A percentile compares a stretch with the other conserved stretches of the same genome.
These are phyloP conservation scores for Eucalyptus paniculata DNA, from an alignment of 345 rosid species.

Conservation along the genomic window DNA sequence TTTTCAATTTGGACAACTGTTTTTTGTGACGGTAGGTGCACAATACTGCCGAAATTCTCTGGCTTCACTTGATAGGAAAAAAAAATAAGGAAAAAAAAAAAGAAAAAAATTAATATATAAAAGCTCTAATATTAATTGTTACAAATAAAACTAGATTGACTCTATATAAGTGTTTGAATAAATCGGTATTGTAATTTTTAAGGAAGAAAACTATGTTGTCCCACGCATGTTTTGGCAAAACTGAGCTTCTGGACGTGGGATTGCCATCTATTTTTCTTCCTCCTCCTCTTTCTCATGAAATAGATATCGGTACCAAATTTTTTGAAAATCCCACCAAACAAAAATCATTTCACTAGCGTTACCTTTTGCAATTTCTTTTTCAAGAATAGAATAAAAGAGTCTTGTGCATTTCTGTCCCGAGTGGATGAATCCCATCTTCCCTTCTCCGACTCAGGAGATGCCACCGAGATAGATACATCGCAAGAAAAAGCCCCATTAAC, in stretches of 20 bases:
- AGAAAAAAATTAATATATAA: neutral
- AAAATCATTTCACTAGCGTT: neutral
- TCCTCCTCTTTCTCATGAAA: neutral
- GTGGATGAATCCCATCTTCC: conserved; percentile 17
- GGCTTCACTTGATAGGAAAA: neutral
- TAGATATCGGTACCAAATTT: neutral
- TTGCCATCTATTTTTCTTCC: neutral
- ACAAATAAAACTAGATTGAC: neutral
- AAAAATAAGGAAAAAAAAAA: neutral
- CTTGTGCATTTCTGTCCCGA: conserved; percentile 13
- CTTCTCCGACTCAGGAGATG: conserved; percentile 34
- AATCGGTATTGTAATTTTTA: neutral
- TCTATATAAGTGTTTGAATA: neutral
- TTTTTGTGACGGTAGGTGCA: neutral
- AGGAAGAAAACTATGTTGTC: neutral
- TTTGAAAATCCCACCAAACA: neutral
- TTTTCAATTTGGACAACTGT: neutral
- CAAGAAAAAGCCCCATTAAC: neutral
- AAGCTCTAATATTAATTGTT: neutral
- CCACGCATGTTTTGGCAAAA: neutral
- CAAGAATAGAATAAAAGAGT: neutral
- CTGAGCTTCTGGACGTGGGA: neutral
- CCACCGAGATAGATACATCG: conserved; percentile 23
- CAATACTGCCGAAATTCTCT: neutral
- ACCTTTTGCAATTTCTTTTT: neutral